These are phyloP conservation scores for Geranium rotundifolium DNA, from an alignment of 345 rosid genomes.

Conservation along the genomic window DNA sequence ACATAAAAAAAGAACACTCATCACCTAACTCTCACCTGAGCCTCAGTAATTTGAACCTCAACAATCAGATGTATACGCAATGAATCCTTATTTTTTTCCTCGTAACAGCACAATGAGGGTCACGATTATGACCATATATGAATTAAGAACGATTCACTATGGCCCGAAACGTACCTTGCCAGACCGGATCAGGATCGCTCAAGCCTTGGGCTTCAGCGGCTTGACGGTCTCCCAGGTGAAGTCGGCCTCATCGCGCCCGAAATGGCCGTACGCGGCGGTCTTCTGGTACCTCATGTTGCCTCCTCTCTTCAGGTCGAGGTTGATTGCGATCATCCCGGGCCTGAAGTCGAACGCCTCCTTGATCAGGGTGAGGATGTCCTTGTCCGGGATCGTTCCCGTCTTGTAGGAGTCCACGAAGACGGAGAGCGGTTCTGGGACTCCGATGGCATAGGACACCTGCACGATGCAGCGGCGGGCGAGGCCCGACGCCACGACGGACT, in stretches of 20 bases:
- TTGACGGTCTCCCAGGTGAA: constrained; percentile 74
- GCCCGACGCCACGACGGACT: constrained; percentile 62
- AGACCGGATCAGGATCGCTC: neutral
- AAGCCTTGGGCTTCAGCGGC: constrained; percentile 59
- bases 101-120: neutral
- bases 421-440: constrained; percentile 61
- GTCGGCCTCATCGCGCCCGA: constrained; percentile 65
- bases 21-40: neutral
- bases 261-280: constrained; percentile 71
- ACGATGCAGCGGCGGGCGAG: constrained; percentile 70
- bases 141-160: neutral
- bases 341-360: constrained; percentile 68
- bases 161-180: constrained; percentile 4
- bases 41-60: neutral
- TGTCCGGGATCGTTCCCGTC: constrained; percentile 28
- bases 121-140: neutral
- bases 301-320: constrained; percentile 67
- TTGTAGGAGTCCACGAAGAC: constrained; percentile 38
- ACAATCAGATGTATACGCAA: neutral
- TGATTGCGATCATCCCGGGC: constrained; percentile 75
- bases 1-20: neutral
- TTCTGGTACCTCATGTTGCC: constrained; percentile 67
- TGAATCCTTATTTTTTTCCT: neutral
- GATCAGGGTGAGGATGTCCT: constrained; percentile 30
- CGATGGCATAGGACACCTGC: constrained; percentile 69